Percentiles rank a stretch among this genome's conserved stretches.
These are phyloP conservation scores for Ajuga chamaepitys DNA, from an alignment of 257 asterid species.

Conservation along the genomic window DNA sequence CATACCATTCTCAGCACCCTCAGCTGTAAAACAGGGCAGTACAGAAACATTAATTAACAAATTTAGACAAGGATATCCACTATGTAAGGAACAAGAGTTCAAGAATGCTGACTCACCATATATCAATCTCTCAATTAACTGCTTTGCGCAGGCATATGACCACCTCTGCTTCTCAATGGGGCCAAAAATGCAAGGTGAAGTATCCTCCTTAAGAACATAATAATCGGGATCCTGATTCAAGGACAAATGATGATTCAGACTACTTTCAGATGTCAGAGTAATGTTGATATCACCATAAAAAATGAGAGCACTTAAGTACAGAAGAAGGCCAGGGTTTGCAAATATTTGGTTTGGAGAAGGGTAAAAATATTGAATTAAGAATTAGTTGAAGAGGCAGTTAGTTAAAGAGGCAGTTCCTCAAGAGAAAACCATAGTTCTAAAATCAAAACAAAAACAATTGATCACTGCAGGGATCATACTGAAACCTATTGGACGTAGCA, in stretches of 20 bases:
- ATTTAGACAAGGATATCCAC: background rate
- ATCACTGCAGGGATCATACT: background rate
- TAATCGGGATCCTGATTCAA: slow-evolving; percentile 70
- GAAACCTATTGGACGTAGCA: background rate
- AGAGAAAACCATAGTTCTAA: background rate
- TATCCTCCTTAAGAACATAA: slow-evolving; percentile 72
- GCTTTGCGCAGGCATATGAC: slow-evolving; percentile 98
- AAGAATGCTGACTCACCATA: slow-evolving; percentile 54
- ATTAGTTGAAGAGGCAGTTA: too few relatives aligned
- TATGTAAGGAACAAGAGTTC: background rate
- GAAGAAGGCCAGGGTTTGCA: background rate
- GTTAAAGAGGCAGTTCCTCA: background rate
- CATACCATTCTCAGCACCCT: slow-evolving; percentile 98
- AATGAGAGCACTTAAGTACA: background rate
- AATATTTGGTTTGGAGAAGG: background rate
- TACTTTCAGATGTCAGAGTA: background rate
- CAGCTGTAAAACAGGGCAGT: slow-evolving; percentile 47
- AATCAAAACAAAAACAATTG: background rate
- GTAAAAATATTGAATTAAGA: background rate
- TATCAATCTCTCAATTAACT: slow-evolving; percentile 85
- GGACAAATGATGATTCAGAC: slow-evolving; percentile 11
- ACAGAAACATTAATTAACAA: background rate
- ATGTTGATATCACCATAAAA: background rate
- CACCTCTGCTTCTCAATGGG: slow-evolving; percentile 96
- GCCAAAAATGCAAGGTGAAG: slow-evolving; percentile 94